phyloP scores from a whole-genome alignment of 2,329 filamentous ascomycete species.

The Fusarium tjaetaba region DNA sequence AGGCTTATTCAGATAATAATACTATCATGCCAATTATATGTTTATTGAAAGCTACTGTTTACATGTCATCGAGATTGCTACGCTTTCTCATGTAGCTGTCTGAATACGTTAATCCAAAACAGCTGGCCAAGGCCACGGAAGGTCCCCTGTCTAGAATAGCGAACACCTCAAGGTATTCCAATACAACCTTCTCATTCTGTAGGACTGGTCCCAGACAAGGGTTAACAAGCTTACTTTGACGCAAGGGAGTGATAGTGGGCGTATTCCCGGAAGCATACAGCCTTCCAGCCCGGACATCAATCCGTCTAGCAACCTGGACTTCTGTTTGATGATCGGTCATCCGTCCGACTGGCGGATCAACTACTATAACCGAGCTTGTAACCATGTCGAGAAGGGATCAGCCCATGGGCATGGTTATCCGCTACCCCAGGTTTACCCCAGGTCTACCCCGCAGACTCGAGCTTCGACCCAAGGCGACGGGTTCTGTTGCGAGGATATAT shows the following conservation, averaged over 20 bases:
- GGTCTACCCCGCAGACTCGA: background rate
- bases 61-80: rapidly evolving
- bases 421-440: constrained; percentile 31
- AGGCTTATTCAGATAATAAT: rapidly evolving
- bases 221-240: background rate
- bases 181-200: rapidly evolving
- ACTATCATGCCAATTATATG: rapidly evolving
- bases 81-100: background rate
- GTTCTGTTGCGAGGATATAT: background rate
- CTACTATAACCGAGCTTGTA: background rate
- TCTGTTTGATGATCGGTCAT: background rate
- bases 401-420: background rate
- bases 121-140: rapidly evolving
- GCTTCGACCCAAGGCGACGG: background rate
- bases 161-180: rapidly evolving
- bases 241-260: background rate
- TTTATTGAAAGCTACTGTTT: rapidly evolving
- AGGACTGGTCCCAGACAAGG: rapidly evolving
- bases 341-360: background rate
- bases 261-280: background rate
- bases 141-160: rapidly evolving
- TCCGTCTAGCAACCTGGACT: background rate
- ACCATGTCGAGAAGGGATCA: background rate
- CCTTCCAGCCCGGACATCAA: background rate
- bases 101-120: rapidly evolving